Evolutionary conservation across 768 basidiomycete species (phyloP).

Genomic region (Paxillus involutus): DNA sequence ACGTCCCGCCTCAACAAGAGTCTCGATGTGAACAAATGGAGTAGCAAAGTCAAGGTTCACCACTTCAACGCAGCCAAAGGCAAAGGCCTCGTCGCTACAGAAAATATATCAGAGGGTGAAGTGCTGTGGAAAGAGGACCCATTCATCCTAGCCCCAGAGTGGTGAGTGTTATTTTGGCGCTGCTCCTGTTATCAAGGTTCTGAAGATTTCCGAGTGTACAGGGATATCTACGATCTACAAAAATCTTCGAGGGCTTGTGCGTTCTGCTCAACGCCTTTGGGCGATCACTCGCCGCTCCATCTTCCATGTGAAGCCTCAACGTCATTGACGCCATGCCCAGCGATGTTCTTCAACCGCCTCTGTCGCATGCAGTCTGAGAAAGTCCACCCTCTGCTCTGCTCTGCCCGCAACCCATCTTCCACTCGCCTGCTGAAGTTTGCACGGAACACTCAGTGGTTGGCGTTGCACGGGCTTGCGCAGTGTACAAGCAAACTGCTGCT

Average conservation of each 20-base stretch:
- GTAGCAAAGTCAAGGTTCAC: conserved; percentile 60
- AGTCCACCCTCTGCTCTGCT: conserved; percentile 72
- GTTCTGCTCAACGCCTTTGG: conserved; percentile 70
- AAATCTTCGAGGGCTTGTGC: conserved; percentile 59
- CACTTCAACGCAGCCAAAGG: conserved; percentile 73
- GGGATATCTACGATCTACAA: conserved; percentile 80
- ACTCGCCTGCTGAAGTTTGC: conserved; percentile 60
- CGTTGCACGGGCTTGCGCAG: conserved; percentile 67
- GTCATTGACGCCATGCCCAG: conserved; percentile 47
- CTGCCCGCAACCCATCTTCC: conserved; percentile 70
- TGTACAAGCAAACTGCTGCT: conserved; percentile 65
- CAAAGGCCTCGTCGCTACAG: conserved; percentile 77
- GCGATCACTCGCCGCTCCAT: conserved; percentile 41
- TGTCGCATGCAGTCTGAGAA: conserved; percentile 66
- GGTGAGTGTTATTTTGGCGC: conserved; percentile 42
- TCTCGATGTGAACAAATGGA: conserved; percentile 64
- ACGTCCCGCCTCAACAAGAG: conserved; percentile 62
- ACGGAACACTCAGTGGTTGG: conserved; percentile 64
- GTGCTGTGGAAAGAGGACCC: conserved; percentile 86
- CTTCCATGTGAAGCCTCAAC: conserved; percentile 53
- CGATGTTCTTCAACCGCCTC: conserved; percentile 78
- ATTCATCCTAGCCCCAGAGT: conserved; percentile 78
- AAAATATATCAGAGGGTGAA: conserved; percentile 68
- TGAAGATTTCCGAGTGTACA: conserved; percentile 27
- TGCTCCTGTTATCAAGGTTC: not conserved